Conservation (phyloP, 495 filamentous ascomycete genomes). For the Talaromyces wortmannii region DNA sequence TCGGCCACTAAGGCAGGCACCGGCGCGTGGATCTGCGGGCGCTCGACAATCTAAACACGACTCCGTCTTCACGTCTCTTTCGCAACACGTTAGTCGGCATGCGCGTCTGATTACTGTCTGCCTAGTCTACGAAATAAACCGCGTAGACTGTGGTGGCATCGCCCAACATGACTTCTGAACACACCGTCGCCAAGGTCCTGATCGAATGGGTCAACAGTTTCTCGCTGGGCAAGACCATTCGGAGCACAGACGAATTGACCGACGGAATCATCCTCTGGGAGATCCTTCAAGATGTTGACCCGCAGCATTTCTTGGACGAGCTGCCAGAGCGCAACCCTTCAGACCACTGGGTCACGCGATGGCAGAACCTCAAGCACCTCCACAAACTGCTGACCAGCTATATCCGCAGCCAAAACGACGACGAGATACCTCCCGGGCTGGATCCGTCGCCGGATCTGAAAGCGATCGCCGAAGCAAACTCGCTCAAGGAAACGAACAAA, state of each 20-base stretch:
- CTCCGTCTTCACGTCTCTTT: too few species aligned
- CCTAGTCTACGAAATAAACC: too few species aligned
- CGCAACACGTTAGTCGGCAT: too few species aligned
- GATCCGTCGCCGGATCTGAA: conserved; percentile 50
- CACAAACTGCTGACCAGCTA: conserved; percentile 60
- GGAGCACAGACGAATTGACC: conserved; percentile 55
- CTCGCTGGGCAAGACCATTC: conserved; percentile 36
- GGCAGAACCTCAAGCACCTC: conserved; percentile 61
- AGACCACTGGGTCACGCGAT: conserved; percentile 43
- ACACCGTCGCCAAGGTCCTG: conserved; percentile 41
- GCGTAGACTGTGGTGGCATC: neutral
- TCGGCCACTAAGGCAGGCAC: neutral
- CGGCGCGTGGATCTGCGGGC: neutral
- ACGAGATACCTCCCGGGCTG: conserved; percentile 38
- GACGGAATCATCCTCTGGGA: conserved; percentile 71
- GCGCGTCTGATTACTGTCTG: too few species aligned
- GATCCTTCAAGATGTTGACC: conserved; percentile 60
- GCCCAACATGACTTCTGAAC: conserved; percentile 35
- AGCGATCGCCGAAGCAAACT: conserved; percentile 44
- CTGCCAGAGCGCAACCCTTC: conserved; percentile 49
- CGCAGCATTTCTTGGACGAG: conserved; percentile 58
- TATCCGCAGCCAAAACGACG: conserved; percentile 50
- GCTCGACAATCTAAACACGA: too few species aligned
- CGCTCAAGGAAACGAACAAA: conserved; percentile 40
- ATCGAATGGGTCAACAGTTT: conserved; percentile 56